Conservation (phyloP, 1,284 basidiomycete species). For the Trichosporon coremiiforme region DNA sequence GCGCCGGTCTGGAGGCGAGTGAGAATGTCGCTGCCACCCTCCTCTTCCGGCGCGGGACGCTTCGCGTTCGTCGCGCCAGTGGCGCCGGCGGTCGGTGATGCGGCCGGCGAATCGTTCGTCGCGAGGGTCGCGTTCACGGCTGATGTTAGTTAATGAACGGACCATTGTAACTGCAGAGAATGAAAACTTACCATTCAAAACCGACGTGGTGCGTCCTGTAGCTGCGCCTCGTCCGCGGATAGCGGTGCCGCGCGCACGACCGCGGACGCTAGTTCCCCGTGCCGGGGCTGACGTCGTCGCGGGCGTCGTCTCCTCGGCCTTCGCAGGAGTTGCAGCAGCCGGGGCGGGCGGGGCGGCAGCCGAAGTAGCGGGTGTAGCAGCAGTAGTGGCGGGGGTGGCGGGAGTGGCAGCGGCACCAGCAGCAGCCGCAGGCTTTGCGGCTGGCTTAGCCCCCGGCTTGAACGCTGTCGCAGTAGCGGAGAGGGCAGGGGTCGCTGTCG, state of each 20-base stretch:
- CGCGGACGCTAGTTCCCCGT: conserved; percentile 13
- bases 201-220: conserved; percentile 19
- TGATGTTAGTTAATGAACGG: conserved; percentile 28
- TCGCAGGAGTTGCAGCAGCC: conserved; percentile 13
- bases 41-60: conserved; percentile 31
- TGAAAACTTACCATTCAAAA: conserved; percentile 19
- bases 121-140: conserved; percentile 50
- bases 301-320: conserved; percentile 10
- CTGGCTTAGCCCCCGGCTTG: conserved; percentile 18
- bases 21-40: conserved; percentile 27
- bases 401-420: conserved; percentile 11
- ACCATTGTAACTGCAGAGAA: not conserved
- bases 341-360: conserved; percentile 19
- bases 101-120: conserved; percentile 8
- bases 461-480: conserved; percentile 22
- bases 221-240: conserved; percentile 24
- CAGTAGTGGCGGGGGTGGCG: conserved; percentile 13
- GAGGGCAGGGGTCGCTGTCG: conserved; percentile 21
- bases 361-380: conserved; percentile 4
- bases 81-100: not conserved
- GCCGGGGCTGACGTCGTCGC: conserved; percentile 19
- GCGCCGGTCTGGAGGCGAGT: conserved; percentile 21
- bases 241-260: conserved; percentile 21
- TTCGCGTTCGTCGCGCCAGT: conserved; percentile 19
- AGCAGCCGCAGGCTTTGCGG: conserved; percentile 20